phyloP scores from a whole-genome alignment of 768 basidiomycete genomes.

The Lyophyllum semitale region DNA sequence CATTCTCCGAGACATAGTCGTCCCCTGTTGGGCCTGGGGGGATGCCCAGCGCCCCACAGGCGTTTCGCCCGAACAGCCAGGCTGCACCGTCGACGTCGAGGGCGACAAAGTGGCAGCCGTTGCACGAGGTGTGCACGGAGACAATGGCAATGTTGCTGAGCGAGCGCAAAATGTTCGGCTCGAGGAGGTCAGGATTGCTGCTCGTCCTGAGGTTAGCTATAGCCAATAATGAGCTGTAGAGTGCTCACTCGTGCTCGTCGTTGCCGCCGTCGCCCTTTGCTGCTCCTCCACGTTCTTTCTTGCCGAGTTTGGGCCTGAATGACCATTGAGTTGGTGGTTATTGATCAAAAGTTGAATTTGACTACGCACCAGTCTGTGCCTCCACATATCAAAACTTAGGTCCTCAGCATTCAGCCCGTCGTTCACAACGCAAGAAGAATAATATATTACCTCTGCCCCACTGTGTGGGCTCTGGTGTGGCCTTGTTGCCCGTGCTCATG shows the following conservation, averaged over 20 bases:
- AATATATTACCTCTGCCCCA: not conserved
- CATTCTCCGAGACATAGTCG: slow-evolving; percentile 72
- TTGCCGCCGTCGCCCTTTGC: slow-evolving; percentile 46
- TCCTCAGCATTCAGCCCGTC: not conserved
- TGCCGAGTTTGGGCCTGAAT: slow-evolving; percentile 76
- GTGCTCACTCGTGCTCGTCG: slow-evolving; percentile 38
- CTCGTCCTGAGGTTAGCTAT: not conserved
- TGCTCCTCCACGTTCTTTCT: slow-evolving; percentile 64
- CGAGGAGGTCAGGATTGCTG: slow-evolving; percentile 77
- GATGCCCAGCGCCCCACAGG: slow-evolving; percentile 53
- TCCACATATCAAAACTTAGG: slow-evolving; percentile 77
- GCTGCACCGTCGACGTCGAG: slow-evolving; percentile 78
- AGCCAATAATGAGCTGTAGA: not conserved
- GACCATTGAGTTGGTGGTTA: not conserved
- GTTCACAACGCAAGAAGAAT: not conserved
- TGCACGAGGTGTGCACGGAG: slow-evolving; percentile 77
- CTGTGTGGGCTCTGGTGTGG: not conserved
- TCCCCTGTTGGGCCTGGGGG: slow-evolving; percentile 50
- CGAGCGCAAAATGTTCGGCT: slow-evolving; percentile 89
- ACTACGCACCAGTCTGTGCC: slow-evolving; percentile 81
- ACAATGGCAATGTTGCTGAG: slow-evolving; percentile 75
- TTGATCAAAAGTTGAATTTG: not conserved
- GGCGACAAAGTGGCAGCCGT: slow-evolving; percentile 74
- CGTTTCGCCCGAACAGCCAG: slow-evolving; percentile 90
- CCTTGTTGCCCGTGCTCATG: not conserved